Base-by-base conservation (phyloP, 805 yeast species). In the Ogataea angusta region DNA sequence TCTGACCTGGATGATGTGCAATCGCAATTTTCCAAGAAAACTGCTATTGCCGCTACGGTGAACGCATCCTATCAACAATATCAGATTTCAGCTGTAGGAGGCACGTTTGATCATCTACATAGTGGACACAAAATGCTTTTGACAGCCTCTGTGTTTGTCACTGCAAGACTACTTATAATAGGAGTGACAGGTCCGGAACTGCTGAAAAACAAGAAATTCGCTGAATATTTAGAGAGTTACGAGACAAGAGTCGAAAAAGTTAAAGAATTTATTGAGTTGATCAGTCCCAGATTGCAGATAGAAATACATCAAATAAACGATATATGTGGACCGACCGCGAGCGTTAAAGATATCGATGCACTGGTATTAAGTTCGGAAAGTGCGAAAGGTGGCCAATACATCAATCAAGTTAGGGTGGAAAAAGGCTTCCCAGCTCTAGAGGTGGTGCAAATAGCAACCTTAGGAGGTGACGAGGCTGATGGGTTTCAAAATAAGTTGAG, bases 101-200 rank as follows among this genome's bases (percentile, higher is more conserved):
- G 99, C 0, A 93, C 99, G 0, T 93, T 93, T 66, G 99, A 93
- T 57, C 98, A 93, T 63, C 57, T 93, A 26, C 99, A 93, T 53
- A 95, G 85, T 56, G 99, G 98, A 0, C 99, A 93, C 63, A 87
- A 85, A 60, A 82, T 93, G 21, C 67, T 93, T 19, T 68, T 93
- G 8, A 80, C 93, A 0, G 69, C 85, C 44, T 72, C 95, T 0
- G 77, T 80, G 0, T 88, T 80, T 54, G 48, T 86, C 6, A 70
- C 95, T 0, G 53, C 62, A 2, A 51, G 60, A 2, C 64, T 62
- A 16, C 65, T 93, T 10, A 83, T 91, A 35, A 70, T 93, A 6
- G 99, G 99, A 0, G 68, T 93, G 3, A 88, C 98, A 0, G 95
- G 89, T 9, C 75, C 78, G 9, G 77, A 77, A 38, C 64, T 93